Conservation (phyloP, 192 early-diverging fungal genomes). For the Backusella westeae region DNA sequence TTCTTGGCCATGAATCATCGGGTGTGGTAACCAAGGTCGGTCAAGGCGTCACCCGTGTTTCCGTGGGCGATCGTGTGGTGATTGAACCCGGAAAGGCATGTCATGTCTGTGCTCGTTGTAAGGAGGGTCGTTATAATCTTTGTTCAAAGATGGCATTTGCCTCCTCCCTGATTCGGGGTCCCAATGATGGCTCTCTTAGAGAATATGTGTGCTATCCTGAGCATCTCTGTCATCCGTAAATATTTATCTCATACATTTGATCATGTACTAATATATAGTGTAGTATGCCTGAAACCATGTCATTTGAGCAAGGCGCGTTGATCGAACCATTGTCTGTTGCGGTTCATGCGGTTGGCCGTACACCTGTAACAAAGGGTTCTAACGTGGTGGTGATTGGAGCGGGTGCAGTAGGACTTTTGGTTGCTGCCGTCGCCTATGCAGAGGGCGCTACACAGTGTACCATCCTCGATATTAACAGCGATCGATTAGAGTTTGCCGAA, state of each 20-base stretch:
- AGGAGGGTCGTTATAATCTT: constrained; percentile 37
- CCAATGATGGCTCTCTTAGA: constrained; percentile 16
- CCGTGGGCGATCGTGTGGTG: constrained; percentile 43
- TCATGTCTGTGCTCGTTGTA: constrained; percentile 33
- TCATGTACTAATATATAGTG: not conserved
- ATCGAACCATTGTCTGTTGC: constrained; percentile 40
- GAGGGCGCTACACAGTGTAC: constrained; percentile 26
- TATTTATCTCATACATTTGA: not conserved
- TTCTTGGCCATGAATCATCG: constrained; percentile 45
- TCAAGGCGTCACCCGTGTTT: constrained; percentile 25
- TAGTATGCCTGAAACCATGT: constrained; percentile 32
- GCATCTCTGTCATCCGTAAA: not conserved
- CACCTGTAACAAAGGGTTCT: constrained; percentile 16
- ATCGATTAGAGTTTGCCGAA: constrained; percentile 25
- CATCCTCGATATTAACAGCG: constrained; percentile 31
- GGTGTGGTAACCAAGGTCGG: constrained; percentile 39
- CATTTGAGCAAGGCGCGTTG: constrained; percentile 34
- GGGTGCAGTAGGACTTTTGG: constrained; percentile 36
- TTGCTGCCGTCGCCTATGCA: constrained; percentile 25
- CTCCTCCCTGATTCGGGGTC: constrained; percentile 22
- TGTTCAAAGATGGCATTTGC: constrained; percentile 42
- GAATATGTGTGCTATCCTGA: not conserved
- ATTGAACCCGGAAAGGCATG: constrained; percentile 41
- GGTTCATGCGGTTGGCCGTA: constrained; percentile 29
- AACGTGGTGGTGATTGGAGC: constrained; percentile 38